These are phyloP conservation scores for Mortierella polycephala DNA, from an alignment of 371 early-diverging fungal genomes.

Conservation along the genomic window DNA sequence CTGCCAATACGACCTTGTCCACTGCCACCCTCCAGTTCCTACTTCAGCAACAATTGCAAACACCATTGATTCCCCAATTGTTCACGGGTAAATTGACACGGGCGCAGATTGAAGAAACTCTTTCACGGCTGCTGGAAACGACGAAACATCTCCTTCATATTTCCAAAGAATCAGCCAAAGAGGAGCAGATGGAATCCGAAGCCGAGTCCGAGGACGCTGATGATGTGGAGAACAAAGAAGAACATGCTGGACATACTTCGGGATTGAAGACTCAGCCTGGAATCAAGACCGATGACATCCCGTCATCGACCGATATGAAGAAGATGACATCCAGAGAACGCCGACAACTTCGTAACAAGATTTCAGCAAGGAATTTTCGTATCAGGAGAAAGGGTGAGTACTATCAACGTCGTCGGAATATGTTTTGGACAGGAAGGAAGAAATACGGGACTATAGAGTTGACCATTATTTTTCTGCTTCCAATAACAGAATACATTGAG, in stretches of 20 bases:
- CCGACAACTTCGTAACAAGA: conserved; percentile 89
- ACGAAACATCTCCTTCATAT: conserved; percentile 35
- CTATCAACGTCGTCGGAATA: not conserved
- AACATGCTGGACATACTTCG: conserved; percentile 13
- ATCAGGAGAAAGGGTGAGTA: conserved; percentile 84
- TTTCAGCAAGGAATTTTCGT: conserved; percentile 89
- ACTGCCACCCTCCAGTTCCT: conserved; percentile 49
- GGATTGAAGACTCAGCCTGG: conserved; percentile 49
- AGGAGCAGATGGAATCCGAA: conserved; percentile 16
- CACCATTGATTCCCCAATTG: conserved; percentile 43
- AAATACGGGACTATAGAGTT: not conserved
- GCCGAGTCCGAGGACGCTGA: conserved; percentile 14
- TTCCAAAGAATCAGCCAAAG: conserved; percentile 8
- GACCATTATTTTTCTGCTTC: not conserved
- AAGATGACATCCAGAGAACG: conserved; percentile 85
- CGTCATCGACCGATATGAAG: conserved; percentile 31
- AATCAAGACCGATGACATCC: conserved; percentile 51
- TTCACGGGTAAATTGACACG: conserved; percentile 48
- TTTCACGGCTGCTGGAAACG: conserved; percentile 39
- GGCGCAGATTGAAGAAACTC: conserved; percentile 43
- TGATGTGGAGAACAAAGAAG: conserved; percentile 1
- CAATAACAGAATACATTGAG: conserved; percentile 76
- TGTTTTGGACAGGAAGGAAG: too few relatives aligned
- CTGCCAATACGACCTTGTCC: conserved; percentile 37
- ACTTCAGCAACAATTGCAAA: conserved; percentile 43